Conservation (phyloP, 345 rosid species). For the Citrus inodora region DNA sequence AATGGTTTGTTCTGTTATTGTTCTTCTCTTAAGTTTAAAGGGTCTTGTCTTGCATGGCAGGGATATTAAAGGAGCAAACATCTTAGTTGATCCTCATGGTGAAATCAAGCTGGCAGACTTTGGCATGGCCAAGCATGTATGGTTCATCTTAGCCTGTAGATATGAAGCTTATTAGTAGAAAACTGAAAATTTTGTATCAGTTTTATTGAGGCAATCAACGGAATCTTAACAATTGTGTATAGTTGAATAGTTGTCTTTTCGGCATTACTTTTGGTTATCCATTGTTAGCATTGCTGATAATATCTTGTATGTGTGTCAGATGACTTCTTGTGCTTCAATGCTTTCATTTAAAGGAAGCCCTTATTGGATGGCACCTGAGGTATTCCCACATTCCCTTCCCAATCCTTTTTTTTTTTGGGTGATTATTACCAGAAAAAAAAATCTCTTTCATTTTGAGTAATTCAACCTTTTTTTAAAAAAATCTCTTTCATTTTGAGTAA, state of each 20-base stretch:
- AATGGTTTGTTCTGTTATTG: not conserved
- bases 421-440: not conserved
- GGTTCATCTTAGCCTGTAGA: slow-evolving; percentile 6
- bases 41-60: slow-evolving; percentile 37
- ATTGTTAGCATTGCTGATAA: slow-evolving; percentile 17
- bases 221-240: not conserved
- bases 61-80: slow-evolving; percentile 97
- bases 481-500: not conserved
- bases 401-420: not conserved
- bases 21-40: slow-evolving; percentile 3
- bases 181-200: not conserved
- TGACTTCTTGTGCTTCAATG: slow-evolving; percentile 66
- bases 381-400: slow-evolving; percentile 18
- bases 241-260: not conserved
- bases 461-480: not conserved
- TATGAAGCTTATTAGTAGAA: not conserved
- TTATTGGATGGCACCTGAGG: slow-evolving; percentile 99
- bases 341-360: slow-evolving; percentile 99
- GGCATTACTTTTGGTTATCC: slow-evolving; percentile 1
- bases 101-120: slow-evolving; percentile 94
- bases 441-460: not conserved
- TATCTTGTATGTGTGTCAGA: slow-evolving; percentile 41
- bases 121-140: slow-evolving; percentile 99
- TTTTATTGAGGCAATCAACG: not conserved
- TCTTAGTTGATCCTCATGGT: slow-evolving; percentile 91